A percentile compares a stretch with the other conserved stretches of the same genome.
phyloP scores from a whole-genome alignment of 371 early-diverging fungal species.

The Dinochytrium kinnereticum region DNA sequence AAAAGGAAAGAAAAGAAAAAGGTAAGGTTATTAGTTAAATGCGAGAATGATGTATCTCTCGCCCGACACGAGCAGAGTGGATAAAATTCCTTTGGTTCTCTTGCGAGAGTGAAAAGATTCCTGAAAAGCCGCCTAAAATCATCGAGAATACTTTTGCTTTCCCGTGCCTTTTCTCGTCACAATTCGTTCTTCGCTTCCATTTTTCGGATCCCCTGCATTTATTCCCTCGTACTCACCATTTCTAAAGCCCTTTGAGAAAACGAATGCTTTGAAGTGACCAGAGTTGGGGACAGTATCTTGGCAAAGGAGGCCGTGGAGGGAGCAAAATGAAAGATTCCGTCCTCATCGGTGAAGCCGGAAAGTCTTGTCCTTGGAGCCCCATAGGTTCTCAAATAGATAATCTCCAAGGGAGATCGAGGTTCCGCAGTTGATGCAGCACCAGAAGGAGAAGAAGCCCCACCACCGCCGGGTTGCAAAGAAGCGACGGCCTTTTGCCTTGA shows the following conservation, averaged over 20 bases:
- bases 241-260: background rate
- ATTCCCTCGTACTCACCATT: no score
- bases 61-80: no score
- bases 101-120: background rate
- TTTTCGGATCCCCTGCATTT: no score
- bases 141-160: background rate
- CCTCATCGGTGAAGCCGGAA: background rate
- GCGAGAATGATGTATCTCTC: no score
- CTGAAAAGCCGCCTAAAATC: background rate
- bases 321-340: slow-evolving; percentile 1
- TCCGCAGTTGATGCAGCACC: no score
- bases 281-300: background rate
- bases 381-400: background rate
- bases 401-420: background rate
- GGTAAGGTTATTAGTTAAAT: no score
- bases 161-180: no score
- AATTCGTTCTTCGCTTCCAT: no score
- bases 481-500: slow-evolving; percentile 10
- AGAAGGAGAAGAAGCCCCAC: background rate
- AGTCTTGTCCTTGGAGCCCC: background rate
- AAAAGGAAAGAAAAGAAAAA: no score
- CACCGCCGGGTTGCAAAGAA: background rate
- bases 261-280: slow-evolving; percentile 8
- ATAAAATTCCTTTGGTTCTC: background rate
- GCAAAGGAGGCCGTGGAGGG: background rate